Conservation (phyloP, 495 filamentous ascomycete genomes). For the Penicillium canescens region DNA sequence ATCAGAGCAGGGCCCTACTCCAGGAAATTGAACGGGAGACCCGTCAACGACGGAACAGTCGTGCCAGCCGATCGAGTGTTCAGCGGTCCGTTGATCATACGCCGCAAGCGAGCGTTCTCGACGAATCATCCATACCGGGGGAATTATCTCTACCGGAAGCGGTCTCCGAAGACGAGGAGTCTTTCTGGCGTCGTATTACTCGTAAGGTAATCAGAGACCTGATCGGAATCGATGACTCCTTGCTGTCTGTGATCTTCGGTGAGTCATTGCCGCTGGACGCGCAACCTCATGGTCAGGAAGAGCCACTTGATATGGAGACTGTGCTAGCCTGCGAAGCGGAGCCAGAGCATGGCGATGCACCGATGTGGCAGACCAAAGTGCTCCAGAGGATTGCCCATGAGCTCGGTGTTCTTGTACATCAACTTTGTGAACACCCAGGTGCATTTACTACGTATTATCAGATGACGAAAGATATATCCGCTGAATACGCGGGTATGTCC, state of each 20-base stretch:
- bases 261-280: conserved; percentile 62
- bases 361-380: conserved; percentile 72
- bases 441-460: conserved; percentile 76
- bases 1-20: conserved; percentile 81
- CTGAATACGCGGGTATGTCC: conserved; percentile 57
- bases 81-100: conserved; percentile 21
- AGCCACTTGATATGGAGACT: conserved; percentile 30
- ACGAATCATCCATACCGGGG: conserved; percentile 15
- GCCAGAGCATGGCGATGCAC: conserved; percentile 42
- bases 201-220: conserved; percentile 84
- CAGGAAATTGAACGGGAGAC: conserved; percentile 90
- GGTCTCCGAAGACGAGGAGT: conserved; percentile 48
- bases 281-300: conserved; percentile 1
- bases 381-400: conserved; percentile 84
- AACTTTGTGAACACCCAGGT: conserved; percentile 76
- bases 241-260: conserved; percentile 84
- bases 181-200: conserved; percentile 80
- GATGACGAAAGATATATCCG: conserved; percentile 38
- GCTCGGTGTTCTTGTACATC: conserved; percentile 78
- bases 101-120: conserved; percentile 19
- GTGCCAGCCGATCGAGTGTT: conserved; percentile 32
- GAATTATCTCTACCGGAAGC: conserved; percentile 17
- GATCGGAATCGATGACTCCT: conserved; percentile 84
- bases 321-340: conserved; percentile 35
- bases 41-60: conserved; percentile 53